Base-by-base conservation (phyloP, 352 stramenopile genomes). In the Phytophthora pinifolia region DNA sequence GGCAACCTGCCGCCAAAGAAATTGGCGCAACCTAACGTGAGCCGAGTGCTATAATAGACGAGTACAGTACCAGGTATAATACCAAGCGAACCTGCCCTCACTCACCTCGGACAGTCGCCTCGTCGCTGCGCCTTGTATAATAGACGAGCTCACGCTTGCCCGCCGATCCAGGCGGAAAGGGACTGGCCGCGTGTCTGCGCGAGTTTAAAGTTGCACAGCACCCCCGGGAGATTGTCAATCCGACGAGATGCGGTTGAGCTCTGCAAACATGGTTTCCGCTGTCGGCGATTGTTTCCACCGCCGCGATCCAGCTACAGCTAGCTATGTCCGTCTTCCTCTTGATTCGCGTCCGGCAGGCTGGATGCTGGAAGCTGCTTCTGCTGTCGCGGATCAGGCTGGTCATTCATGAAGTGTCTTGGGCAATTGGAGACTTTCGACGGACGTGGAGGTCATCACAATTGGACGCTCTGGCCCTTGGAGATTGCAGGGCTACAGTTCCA, bases 151-250 rank as follows among this genome's bases (percentile, higher is more conserved):
- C 20, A 22, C 1, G 2, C 20, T 22, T 22, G 20, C 20, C 20
- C 20, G 3, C 38, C 29, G 27, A 48, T 49, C 43, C 30, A 22
- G 44, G 30, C 14, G 17, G 15, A 17, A 17, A 27, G 34, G 10
- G 6, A 46, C 47, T 25, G 37, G 37, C 22, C 25, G 25, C 25
- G 25, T 8, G 25, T 29, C 12, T 14, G 22, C 22, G 25, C 22
- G 17, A 8, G 4, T 14, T 42, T 42, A 30, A 35, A n/a, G 6
- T 29, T 29, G 25, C 15, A 30, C 4, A 13, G 8, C 29, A 48
- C 35, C 54, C 20, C 45, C 31, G 54, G 46, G 56, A 57, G 45
- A 51, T 56, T 62, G 33, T 43, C 50, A 37, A 54, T 43, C 20
- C 43, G 35, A 45, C 53, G 51, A 52, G 51, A 54, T 48, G 53